Conservation (phyloP, 176 grass and related monocot genomes). For the Lolium multiflorum region DNA sequence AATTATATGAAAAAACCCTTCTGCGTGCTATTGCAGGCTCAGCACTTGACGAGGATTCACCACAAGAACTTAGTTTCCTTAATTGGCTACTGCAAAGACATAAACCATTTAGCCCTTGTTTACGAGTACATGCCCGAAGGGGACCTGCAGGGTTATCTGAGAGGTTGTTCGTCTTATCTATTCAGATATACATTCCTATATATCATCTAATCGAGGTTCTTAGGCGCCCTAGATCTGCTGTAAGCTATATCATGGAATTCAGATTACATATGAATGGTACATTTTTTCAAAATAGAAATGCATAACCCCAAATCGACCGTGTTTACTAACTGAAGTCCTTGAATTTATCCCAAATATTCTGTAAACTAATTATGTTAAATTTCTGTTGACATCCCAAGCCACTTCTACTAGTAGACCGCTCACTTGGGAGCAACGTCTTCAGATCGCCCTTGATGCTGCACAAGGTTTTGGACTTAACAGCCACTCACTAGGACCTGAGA, state of each 20-base stretch:
- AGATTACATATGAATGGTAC: slow-evolving; percentile 7
- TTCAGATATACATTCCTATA: background rate
- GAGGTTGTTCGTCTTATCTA: slow-evolving; percentile 38
- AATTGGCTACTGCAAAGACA: slow-evolving; percentile 70
- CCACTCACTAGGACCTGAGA: background rate
- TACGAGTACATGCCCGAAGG: slow-evolving; percentile 57
- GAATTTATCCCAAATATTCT: background rate
- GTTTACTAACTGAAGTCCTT: background rate
- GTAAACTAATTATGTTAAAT: slow-evolving; percentile 29
- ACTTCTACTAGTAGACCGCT: slow-evolving; percentile 14
- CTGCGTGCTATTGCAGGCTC: slow-evolving; percentile 43
- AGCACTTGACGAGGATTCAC: slow-evolving; percentile 62
- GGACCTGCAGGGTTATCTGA: slow-evolving; percentile 45
- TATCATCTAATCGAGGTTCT: background rate
- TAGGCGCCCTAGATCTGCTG: background rate
- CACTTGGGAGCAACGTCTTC: slow-evolving; percentile 55
- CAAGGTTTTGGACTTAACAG: slow-evolving; percentile 41
- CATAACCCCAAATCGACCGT: background rate
- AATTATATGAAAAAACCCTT: background rate
- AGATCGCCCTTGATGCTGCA: slow-evolving; percentile 51
- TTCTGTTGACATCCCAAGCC: background rate
- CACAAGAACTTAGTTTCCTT: slow-evolving; percentile 73
- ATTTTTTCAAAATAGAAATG: slow-evolving; percentile 9
- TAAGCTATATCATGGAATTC: background rate
- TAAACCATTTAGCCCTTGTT: slow-evolving; percentile 45